Base-by-base conservation (phyloP, 2,329 filamentous ascomycete species). In the Colletotrichum costaricense region DNA sequence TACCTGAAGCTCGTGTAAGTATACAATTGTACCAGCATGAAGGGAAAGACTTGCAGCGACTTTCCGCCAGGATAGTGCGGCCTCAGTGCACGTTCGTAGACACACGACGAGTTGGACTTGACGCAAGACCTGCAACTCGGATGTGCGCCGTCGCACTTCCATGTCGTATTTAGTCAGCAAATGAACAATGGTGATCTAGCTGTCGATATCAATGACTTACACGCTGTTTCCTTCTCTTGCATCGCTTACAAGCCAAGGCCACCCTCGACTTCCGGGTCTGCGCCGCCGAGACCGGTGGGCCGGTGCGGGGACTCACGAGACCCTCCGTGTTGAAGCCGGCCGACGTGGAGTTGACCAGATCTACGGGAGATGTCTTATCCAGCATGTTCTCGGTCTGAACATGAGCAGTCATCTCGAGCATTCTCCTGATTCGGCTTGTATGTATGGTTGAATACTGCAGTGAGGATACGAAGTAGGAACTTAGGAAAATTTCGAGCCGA, bases 41-140 rank as follows among this genome's bases (percentile, higher is more conserved):
- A 19, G 24, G 5, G 28, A 12, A 24, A 22, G 11, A 67, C 77
- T 73, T 66, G 77, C 76, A 77, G 42, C 3, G 78, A 76, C 54
- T 79, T 79, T 3, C 77, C 78, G 0, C 78, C 78, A 1, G 78
- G 78, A 33, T 79, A 79, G 33, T 77, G 78, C 5, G 78, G 78
- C 2, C 78, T 75, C 1, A 79, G 56, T 2, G 76, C 65, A 1
- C 75, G 73, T 72, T 79, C 77, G 33, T 79, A 79, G 28, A 78
- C 42, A 35, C 78, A 79, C 0, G 68, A 28, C 0, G 73, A 69
- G 16, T 69, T 73, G 2, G 77, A 77, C 46, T 75, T 76, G 22
- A 76, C 67, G 65, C 78, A 79, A 2, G 77, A 77, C 35, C 65
- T 78, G 54, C 78, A 79, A 3, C 74, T 73, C 0, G 78, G 78